Percentiles rank a stretch among this genome's conserved stretches.
Evolutionary conservation across 2,329 filamentous ascomycete species (phyloP).

Genomic region (Tricladium varicosporioides): DNA sequence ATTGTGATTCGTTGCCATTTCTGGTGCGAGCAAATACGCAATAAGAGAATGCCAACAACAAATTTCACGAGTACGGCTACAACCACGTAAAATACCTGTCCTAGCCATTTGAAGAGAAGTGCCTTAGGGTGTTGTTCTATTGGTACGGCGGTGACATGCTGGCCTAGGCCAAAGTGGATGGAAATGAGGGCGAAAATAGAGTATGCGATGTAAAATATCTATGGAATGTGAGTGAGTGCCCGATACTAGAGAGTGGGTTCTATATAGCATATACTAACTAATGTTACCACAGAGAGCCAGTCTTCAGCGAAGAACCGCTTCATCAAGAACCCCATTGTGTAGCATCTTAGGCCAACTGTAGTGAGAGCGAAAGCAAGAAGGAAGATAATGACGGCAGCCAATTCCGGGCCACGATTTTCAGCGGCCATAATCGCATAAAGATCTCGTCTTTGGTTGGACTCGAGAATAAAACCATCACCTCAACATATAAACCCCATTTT

Average conservation of each 20-base stretch:
- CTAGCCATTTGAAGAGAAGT: conserved; percentile 29
- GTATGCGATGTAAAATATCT: conserved; percentile 17
- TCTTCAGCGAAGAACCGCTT: conserved; percentile 45
- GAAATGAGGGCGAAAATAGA: conserved; percentile 10
- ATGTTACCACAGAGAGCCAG: conserved; percentile 45
- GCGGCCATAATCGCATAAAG: background rate
- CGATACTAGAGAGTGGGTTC: too few relatives aligned
- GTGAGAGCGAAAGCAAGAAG: conserved; percentile 37
- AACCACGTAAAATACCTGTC: conserved; percentile 35
- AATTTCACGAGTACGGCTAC: conserved; percentile 37
- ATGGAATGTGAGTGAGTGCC: background rate
- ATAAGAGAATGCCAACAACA: conserved; percentile 36
- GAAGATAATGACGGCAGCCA: conserved; percentile 17
- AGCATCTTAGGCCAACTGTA: conserved; percentile 40
- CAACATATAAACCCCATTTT: too few relatives aligned
- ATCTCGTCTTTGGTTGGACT: too few relatives aligned
- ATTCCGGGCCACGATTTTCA: conserved; percentile 12
- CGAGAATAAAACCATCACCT: too few relatives aligned
- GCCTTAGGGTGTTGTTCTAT: conserved; percentile 7
- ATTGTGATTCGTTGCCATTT: conserved; percentile 32
- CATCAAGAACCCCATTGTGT: conserved; percentile 43
- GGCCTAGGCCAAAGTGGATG: conserved; percentile 18
- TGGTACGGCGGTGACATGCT: conserved; percentile 14
- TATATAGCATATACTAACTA: conserved; percentile 30
- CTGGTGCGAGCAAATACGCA: conserved; percentile 30